Conservation (phyloP, 2,329 filamentous ascomycete genomes). For the Aspergillus alliaceus region DNA sequence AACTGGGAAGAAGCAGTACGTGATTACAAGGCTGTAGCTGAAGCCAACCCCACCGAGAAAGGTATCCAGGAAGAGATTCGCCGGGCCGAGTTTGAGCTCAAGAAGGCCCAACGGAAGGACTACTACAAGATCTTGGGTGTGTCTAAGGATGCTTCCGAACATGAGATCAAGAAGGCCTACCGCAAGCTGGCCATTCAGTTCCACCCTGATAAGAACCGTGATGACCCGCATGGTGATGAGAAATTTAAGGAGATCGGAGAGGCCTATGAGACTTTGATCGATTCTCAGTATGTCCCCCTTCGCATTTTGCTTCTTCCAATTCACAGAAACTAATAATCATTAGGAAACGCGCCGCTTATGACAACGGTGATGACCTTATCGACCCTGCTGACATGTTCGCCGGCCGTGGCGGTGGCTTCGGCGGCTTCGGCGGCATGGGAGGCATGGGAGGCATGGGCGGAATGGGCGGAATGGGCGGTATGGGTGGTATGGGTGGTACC, state of each 20-base stretch:
- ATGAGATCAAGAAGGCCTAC: constrained; percentile 94
- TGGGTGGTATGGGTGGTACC: constrained; percentile 51
- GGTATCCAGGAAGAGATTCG: constrained; percentile 81
- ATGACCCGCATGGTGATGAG: constrained; percentile 75
- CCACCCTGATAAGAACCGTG: constrained; percentile 95
- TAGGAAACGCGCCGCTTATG: constrained; percentile 85
- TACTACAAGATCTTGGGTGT: constrained; percentile 97
- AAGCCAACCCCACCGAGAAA: constrained; percentile 78
- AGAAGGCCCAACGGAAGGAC: constrained; percentile 96
- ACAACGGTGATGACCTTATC: constrained; percentile 87
- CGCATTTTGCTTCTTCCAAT: not conserved
- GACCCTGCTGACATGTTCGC: constrained; percentile 86
- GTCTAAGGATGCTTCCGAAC: constrained; percentile 78
- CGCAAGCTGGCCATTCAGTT: constrained; percentile 90
- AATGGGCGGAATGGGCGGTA: constrained; percentile 58
- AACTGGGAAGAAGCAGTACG: constrained; percentile 89
- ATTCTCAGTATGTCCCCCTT: constrained; percentile 71
- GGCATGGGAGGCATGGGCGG: constrained; percentile 46
- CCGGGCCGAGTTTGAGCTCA: constrained; percentile 88
- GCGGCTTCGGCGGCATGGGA: constrained; percentile 58
- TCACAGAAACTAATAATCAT: constrained; percentile 11
- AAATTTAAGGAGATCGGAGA: constrained; percentile 98
- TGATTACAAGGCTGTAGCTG: constrained; percentile 83
- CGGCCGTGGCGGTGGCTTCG: constrained; percentile 54
- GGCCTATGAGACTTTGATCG: constrained; percentile 92